phyloP scores from a whole-genome alignment of 495 filamentous ascomycete genomes.

The Penicillium arizonense region DNA sequence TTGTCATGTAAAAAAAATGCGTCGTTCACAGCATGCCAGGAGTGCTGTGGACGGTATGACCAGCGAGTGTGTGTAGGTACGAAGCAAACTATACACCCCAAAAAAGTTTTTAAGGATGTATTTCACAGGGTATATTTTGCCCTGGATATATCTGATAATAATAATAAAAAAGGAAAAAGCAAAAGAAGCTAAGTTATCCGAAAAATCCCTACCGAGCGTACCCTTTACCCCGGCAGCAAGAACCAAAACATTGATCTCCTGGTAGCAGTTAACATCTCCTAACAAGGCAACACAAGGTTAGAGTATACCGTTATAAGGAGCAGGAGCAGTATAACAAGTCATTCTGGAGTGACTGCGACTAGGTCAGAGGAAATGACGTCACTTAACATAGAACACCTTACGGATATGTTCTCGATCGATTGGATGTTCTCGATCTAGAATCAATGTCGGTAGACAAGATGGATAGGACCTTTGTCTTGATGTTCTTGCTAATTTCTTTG shows the following conservation, averaged over 20 bases:
- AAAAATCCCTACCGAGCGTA: conserved; percentile 5
- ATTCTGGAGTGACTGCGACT: conserved; percentile 7
- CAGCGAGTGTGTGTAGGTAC: conserved; percentile 1
- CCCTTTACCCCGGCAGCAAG: conserved; percentile 15
- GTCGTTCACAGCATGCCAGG: not conserved
- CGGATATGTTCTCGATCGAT: conserved; percentile 15
- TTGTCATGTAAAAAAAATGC: too few species aligned
- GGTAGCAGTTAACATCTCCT: conserved; percentile 12
- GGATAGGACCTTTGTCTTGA: conserved; percentile 15
- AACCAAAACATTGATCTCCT: conserved; percentile 23
- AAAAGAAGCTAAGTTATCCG: not conserved
- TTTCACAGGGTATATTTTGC: too few species aligned
- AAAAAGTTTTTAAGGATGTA: not conserved
- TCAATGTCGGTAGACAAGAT: conserved; percentile 7
- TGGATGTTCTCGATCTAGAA: conserved; percentile 8
- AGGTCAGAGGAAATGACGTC: conserved; percentile 12
- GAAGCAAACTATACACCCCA: not conserved
- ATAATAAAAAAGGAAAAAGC: not conserved
- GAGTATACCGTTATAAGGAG: conserved; percentile 19
- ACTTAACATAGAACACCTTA: conserved; percentile 16
- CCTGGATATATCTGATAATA: not conserved
- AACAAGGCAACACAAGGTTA: conserved; percentile 1
- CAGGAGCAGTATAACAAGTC: conserved; percentile 2
- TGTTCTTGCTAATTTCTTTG: conserved; percentile 4
- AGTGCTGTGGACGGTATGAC: not conserved